Evolutionary conservation across 2,329 filamentous ascomycete species (phyloP).

Genomic region (Anisogramma anomala): DNA sequence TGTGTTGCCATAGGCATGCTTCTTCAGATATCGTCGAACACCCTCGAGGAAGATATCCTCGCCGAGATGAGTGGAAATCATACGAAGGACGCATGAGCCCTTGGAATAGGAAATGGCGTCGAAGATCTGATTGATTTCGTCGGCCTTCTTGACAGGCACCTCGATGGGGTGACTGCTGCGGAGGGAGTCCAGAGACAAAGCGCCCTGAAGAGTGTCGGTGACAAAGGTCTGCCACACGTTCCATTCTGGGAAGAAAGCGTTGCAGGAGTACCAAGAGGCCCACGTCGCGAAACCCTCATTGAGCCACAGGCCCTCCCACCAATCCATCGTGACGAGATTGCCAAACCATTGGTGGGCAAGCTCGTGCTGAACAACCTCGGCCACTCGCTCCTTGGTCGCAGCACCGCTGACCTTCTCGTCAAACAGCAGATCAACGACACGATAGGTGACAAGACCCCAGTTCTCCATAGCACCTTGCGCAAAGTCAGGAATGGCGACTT

Average conservation of each 20-base stretch:
- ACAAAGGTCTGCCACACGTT: constrained; percentile 96
- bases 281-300: constrained; percentile 87
- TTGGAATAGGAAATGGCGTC: constrained; percentile 97
- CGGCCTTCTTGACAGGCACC: constrained; percentile 86
- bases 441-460: constrained; percentile 92
- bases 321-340: constrained; percentile 86
- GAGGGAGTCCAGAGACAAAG: constrained; percentile 76
- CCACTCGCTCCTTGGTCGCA: constrained; percentile 80
- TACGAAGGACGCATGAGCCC: constrained; percentile 87
- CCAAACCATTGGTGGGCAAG: constrained; percentile 91
- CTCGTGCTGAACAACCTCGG: constrained; percentile 93
- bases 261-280: constrained; percentile 78
- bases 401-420: constrained; percentile 88
- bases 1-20: constrained; percentile 94
- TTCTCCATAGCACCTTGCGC: constrained; percentile 97
- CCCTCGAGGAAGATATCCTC: constrained; percentile 90
- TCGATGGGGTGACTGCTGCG: constrained; percentile 95
- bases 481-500: constrained; percentile 93
- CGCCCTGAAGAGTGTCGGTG: constrained; percentile 80
- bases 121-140: constrained; percentile 97
- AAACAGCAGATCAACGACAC: constrained; percentile 78
- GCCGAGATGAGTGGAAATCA: constrained; percentile 92
- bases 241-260: constrained; percentile 94
- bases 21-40: constrained; percentile 81
- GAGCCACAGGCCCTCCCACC: constrained; percentile 85